Evolutionary conservation across 768 basidiomycete species (phyloP), one percentile per base, ranked within the genome.

Genomic region (Mycena alexandri): DNA sequence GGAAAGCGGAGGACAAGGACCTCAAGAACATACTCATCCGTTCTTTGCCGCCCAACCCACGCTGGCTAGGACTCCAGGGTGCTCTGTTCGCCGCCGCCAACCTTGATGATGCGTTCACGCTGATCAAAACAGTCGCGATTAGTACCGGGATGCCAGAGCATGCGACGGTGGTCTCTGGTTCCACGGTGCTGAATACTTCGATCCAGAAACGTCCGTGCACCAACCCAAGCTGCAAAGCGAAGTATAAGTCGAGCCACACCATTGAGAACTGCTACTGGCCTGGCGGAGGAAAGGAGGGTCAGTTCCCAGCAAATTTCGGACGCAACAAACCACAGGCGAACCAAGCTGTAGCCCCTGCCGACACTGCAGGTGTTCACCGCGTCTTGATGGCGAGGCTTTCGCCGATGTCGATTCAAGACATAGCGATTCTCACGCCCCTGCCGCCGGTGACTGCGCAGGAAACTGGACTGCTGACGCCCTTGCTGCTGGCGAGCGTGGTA

Each of bases 231-330:
- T 80, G 79, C 53, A 43, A 66, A 9, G 54, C 41, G 51, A 12
- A 25, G 12, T 29, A 60, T 24, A 48, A 50, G 24, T 43, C n/a
- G 1, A 74, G 78, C 0, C 79, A 80, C 36, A 47, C 64, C 6
- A 71, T 71, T 3, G 71, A 68, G 6, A 65, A 75, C 7, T 29
- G 29, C 6, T 29, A 29, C 6, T 29, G 29, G 29, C 29, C 29
- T 29, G 29, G 29, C 29, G 29, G 79, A 22, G 78, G 79, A 13
- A 81, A 80, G 46, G 79, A 79, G 44, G 80, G 80, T 6, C 80
- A 82, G 54, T 76, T 75, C 38, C 78, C 76, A 0, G 54, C 63
- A 2, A 66, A 68, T 12, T 76, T 74, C 29, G 61, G 72, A 14
- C 48, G 61, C 22, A 34, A 24, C n/a, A 38, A 11, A 21, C 33